phyloP scores from a whole-genome alignment of 352 stramenopile genomes.

The Phytophthora megakarya region DNA sequence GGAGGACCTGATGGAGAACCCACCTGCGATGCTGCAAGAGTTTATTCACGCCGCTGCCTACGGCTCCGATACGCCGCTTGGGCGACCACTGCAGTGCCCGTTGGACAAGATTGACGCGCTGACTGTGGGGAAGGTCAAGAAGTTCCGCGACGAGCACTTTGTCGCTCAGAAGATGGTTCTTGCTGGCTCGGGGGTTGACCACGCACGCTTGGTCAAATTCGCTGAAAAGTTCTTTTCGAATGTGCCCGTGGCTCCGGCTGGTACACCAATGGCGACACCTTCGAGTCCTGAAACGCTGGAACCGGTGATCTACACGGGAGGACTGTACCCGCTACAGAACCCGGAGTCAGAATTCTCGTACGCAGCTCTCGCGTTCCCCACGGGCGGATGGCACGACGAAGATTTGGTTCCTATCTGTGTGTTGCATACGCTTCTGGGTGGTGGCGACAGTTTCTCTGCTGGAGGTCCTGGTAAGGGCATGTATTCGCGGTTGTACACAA shows the following conservation, averaged over 20 bases:
- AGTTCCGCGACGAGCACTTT: conserved; percentile 81
- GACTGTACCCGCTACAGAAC: conserved; percentile 68
- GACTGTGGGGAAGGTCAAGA: conserved; percentile 70
- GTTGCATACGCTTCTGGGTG: conserved; percentile 97
- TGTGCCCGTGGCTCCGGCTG: conserved; percentile 37
- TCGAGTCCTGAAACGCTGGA: conserved; percentile 46
- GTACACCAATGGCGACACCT: conserved; percentile 23
- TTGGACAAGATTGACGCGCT: conserved; percentile 82
- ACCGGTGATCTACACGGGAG: conserved; percentile 69
- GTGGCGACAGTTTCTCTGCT: conserved; percentile 98
- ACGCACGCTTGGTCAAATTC: conserved; percentile 92
- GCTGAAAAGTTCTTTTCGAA: conserved; percentile 90
- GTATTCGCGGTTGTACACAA: conserved; percentile 99
- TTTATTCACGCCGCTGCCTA: conserved; percentile 91
- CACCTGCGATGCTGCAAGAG: conserved; percentile 80
- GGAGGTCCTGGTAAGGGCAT: conserved; percentile 99
- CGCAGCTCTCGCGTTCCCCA: conserved; percentile 96
- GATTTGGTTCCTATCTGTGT: conserved; percentile 97
- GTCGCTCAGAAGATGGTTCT: conserved; percentile 92
- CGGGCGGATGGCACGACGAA: conserved; percentile 96
- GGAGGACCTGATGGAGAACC: conserved; percentile 92
- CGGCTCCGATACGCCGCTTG: conserved; percentile 67
- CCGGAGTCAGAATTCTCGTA: conserved; percentile 85
- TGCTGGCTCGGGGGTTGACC: conserved; percentile 94
- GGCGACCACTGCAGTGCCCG: conserved; percentile 80